A percentile compares a stretch with the other conserved stretches of the same genome.
phyloP scores from a whole-genome alignment of 1,139 yeast genomes.

The Trichomonascaceae sp. region DNA sequence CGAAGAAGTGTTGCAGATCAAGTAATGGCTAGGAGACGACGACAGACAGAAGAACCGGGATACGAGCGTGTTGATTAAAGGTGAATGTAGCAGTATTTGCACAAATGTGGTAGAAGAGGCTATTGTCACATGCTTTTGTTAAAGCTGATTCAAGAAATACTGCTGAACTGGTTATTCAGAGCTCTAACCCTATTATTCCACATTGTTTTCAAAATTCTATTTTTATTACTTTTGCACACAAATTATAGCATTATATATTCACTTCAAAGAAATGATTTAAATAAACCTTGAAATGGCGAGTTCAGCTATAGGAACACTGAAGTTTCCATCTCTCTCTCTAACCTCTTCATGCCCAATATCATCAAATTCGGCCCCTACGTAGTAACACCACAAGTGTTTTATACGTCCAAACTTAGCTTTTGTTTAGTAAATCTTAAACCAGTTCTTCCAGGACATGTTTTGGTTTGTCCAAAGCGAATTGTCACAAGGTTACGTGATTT shows the following conservation, averaged over 20 bases:
- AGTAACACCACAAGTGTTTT: constrained; percentile 57
- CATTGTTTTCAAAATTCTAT: not conserved
- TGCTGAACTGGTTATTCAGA: not conserved
- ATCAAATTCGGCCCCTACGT: constrained; percentile 36
- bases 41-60: not conserved
- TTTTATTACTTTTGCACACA: not conserved
- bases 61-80: not conserved
- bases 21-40: constrained; percentile 10
- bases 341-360: constrained; percentile 1
- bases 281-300: not conserved
- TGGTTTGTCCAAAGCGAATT: constrained; percentile 73
- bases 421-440: constrained; percentile 90
- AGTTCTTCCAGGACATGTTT: constrained; percentile 80
- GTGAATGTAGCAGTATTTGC: not conserved
- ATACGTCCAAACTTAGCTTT: constrained; percentile 40
- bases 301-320: not conserved
- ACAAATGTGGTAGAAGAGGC: too few relatives aligned
- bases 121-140: not conserved
- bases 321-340: not conserved
- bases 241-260: not conserved
- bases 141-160: not conserved
- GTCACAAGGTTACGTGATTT: constrained; percentile 64
- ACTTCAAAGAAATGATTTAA: not conserved
- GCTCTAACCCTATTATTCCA: not conserved
- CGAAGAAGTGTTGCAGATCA: constrained; percentile 15